phyloP scores from a whole-genome alignment of 2,329 filamentous ascomycete genomes.

The Aplosporella prunicola region DNA sequence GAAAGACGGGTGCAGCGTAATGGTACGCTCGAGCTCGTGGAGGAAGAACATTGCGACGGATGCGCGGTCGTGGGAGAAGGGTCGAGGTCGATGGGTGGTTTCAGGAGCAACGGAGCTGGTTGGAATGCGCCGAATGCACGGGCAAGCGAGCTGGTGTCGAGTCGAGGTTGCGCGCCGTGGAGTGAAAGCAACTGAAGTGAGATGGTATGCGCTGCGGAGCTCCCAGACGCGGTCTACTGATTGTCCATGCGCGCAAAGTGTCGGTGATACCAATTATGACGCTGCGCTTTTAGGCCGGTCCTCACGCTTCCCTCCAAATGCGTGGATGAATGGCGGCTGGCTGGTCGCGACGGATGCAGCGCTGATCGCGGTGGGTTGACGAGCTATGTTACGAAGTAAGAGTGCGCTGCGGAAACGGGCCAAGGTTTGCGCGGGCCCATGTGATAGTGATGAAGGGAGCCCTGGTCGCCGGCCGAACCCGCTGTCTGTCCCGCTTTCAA shows the following conservation, averaged over 20 bases:
- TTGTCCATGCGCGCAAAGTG: conserved; percentile 4
- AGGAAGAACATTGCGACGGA: conserved; percentile 81
- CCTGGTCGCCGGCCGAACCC: too few relatives aligned
- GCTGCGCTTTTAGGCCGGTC: too few relatives aligned
- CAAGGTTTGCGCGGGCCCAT: too few relatives aligned
- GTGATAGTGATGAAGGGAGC: too few relatives aligned
- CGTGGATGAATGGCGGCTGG: too few relatives aligned
- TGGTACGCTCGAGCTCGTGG: conserved; percentile 88
- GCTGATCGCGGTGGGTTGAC: not conserved
- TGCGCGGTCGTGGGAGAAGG: conserved; percentile 1
- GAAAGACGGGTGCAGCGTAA: conserved; percentile 92
- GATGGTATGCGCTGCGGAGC: not conserved
- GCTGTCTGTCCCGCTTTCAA: too few relatives aligned
- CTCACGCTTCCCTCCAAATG: too few relatives aligned
- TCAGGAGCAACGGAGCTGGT: not conserved
- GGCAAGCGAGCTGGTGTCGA: not conserved
- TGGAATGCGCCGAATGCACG: not conserved
- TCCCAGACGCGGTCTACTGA: conserved; percentile 1
- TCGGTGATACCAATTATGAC: too few relatives aligned
- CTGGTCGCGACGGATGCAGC: not conserved
- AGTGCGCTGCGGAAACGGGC: too few relatives aligned
- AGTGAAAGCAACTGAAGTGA: not conserved
- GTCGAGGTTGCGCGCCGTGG: not conserved
- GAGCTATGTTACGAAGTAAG: too few relatives aligned
- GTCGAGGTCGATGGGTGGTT: not conserved